These are phyloP conservation scores for Xanthoparmelia taractica DNA, from an alignment of 495 filamentous ascomycete species.

Conservation along the genomic window DNA sequence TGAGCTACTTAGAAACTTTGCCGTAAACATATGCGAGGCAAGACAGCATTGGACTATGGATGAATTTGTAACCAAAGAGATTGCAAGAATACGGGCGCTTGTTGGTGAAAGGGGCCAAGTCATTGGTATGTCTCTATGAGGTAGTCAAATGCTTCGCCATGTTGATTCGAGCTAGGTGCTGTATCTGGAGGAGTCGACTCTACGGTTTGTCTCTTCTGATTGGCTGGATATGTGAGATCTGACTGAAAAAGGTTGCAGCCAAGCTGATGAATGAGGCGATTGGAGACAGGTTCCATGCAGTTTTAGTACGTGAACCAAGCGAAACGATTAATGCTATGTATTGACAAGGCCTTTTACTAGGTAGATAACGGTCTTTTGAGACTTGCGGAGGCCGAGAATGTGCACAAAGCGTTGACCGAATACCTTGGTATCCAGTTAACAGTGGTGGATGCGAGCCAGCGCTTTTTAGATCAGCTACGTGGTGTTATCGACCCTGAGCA, in stretches of 20 bases:
- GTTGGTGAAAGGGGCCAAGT: slow-evolving; percentile 78
- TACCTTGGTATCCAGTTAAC: slow-evolving; percentile 86
- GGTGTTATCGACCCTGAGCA: slow-evolving; percentile 76
- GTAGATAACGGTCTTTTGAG: slow-evolving; percentile 79
- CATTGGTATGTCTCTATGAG: slow-evolving; percentile 41
- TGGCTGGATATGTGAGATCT: not conserved
- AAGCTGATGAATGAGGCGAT: slow-evolving; percentile 60
- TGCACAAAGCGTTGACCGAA: slow-evolving; percentile 65
- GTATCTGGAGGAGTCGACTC: slow-evolving; percentile 89
- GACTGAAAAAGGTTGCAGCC: slow-evolving; percentile 48
- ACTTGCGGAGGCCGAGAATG: slow-evolving; percentile 71
- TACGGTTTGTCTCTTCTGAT: slow-evolving; percentile 44
- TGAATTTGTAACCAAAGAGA: slow-evolving; percentile 70
- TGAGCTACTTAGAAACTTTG: slow-evolving; percentile 68
- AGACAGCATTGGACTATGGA: slow-evolving; percentile 74
- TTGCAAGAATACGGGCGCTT: slow-evolving; percentile 62
- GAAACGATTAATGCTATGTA: not conserved
- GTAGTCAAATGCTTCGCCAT: not conserved
- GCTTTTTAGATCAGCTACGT: slow-evolving; percentile 65
- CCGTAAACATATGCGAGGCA: slow-evolving; percentile 68
- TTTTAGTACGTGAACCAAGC: slow-evolving; percentile 48
- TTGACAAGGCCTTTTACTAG: not conserved
- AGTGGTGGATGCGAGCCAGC: slow-evolving; percentile 69
- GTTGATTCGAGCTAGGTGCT: slow-evolving; percentile 30
- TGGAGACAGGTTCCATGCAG: slow-evolving; percentile 79